Evolutionary conservation across 306 rosid genomes (phyloP), one percentile per base, ranked within the genome.

Genomic region (Phaseolus lunatus): DNA sequence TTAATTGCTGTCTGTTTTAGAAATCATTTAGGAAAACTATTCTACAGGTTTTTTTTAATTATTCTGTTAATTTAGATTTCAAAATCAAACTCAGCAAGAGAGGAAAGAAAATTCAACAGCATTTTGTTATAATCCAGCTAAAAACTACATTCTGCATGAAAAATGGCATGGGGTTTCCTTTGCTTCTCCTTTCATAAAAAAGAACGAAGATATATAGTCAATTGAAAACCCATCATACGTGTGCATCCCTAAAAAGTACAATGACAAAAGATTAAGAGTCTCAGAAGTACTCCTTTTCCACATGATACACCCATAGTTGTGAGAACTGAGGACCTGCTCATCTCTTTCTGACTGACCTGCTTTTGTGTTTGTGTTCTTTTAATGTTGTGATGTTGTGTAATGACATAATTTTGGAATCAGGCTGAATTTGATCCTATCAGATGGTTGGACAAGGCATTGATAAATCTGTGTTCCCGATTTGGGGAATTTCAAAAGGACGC

Each of bases 381-480:
- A 26, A 71, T 67, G 16, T 77, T 71, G 33, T 80, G 67, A 77
- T 67, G 50, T 70, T 72, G 5, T 64, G 33, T 86, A 83, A 67
- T 45, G 63, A 69, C 76, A 73, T 70, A 67, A 81, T 50, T 84
- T 52, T 78, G 33, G 27, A 78, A 85, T 77, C 89, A 92, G 99
- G 97, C 97, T 72, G 99, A 92, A 85, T 95, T 92, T 87, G 99
- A 95, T 80, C 99, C 99, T 78, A 88, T 95, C 82, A 87, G 98
- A 87, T 95, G 99, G 99, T 70, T 95, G 91, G 99, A 95, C 81
- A 95, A 92, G 86, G 86, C 99, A 77, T 81, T 95, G 83, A 95
- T 95, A 81, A 91, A 88, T 82, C 56, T 95, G 72, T 92, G 99
- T 85, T 83, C 98, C 67, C 97, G 92, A 62, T 89, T 92, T 81